Percentiles rank a stretch among this genome's conserved stretches.
Evolutionary conservation across 306 rosid species (phyloP).

Genomic region (Malus sylvestris): DNA sequence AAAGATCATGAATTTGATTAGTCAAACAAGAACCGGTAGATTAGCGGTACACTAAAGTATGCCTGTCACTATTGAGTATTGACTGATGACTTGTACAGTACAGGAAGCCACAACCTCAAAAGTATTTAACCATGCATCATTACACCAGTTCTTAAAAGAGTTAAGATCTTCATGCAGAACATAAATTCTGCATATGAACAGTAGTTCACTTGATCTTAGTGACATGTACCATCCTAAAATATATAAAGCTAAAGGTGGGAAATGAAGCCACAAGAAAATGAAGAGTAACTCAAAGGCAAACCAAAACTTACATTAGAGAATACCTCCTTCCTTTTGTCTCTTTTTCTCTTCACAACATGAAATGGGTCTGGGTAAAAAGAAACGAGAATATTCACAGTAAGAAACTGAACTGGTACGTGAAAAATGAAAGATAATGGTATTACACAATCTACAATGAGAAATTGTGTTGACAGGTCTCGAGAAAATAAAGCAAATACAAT

Average conservation of each 20-base stretch:
- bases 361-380: constrained; percentile 57
- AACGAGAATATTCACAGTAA: not conserved
- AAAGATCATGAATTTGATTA: not conserved
- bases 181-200: not conserved
- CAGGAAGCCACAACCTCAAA: not conserved
- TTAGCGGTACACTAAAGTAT: not conserved
- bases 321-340: constrained; percentile 90
- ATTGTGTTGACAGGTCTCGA: not conserved
- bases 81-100: not conserved
- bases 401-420: not conserved
- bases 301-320: not conserved
- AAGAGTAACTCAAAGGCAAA: not conserved
- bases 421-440: not conserved
- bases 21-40: not conserved
- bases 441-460: not conserved
- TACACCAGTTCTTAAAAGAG: not conserved
- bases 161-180: not conserved
- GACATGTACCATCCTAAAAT: not conserved
- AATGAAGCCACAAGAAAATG: not conserved
- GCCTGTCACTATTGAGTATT: not conserved
- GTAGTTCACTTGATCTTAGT: no score
- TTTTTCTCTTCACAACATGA: constrained; percentile 93
- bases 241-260: not conserved
- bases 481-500: not conserved
- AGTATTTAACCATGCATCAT: not conserved